Evolutionary conservation across 768 basidiomycete species (phyloP), one percentile per base, ranked within the genome.

Genomic region (Pulveroboletus sp.): DNA sequence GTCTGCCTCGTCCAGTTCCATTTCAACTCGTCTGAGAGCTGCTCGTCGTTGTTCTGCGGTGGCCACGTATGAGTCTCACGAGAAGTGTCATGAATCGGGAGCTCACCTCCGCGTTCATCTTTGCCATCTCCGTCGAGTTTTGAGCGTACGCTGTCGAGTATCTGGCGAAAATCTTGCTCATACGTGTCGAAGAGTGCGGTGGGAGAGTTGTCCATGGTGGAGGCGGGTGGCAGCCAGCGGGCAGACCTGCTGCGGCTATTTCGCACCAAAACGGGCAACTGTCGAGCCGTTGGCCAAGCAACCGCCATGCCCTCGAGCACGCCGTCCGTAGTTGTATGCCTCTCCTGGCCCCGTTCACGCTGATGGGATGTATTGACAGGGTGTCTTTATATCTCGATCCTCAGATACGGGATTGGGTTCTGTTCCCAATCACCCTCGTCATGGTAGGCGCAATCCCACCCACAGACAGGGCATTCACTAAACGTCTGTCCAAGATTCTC

Each of bases 1-100:
- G 58, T 96, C 94, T 1, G 94, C 95, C 69, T 99, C 96, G 65
- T 99, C 96, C 5, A 99, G 73, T 65, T 98, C 95, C 81, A 93
- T 91, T 64, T 94, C 90, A 20, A 90, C 87, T 53, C 90, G 76
- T 58, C 93, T 75, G 53, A 97, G 69, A 5, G 85, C 74, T 0
- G 89, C 76, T 68, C 89, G 92, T 42, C 85, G 81, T 55, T 89
- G 83, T 65, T 96, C 93, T 93, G 64, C 13, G 41, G 27, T 47
- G 16, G 52, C 32, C 37, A 43, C 39, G 12, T 45, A 29, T 7
- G 47, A 29, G 49, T 19, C 26, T 39, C 47, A 39, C 16, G 22
- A 34, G 14, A 29, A n/a, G 59, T 36, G 31, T 4, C 12, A 20
- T 39, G n/a, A 20, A 27, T 45, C n/a, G n/a, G 43, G 12, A 12